Evolutionary conservation across 768 basidiomycete genomes (phyloP).

Genomic region (Inosperma sp.): DNA sequence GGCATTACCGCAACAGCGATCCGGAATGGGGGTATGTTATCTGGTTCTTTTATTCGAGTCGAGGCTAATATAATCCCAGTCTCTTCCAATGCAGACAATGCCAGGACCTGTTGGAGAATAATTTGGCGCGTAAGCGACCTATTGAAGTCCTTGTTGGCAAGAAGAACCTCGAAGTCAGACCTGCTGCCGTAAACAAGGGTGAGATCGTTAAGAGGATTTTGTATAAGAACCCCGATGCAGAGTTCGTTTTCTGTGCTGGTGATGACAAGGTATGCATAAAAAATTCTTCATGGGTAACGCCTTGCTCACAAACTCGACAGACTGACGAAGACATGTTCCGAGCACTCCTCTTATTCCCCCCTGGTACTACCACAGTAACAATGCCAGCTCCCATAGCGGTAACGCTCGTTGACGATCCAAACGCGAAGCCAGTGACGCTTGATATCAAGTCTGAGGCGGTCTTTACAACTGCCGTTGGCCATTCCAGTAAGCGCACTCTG

Average conservation of each 20-base stretch:
- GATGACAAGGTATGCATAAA: slow-evolving; percentile 94
- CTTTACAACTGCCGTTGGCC: slow-evolving; percentile 93
- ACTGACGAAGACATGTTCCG: slow-evolving; percentile 99
- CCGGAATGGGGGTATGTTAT: too few relatives aligned
- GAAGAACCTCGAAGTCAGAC: slow-evolving; percentile 97
- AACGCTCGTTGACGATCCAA: slow-evolving; percentile 45
- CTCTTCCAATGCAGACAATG: slow-evolving; percentile 95
- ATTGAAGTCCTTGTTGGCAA: slow-evolving; percentile 98
- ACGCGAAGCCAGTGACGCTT: slow-evolving; percentile 51
- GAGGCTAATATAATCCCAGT: slow-evolving; percentile 33
- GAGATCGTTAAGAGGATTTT: slow-evolving; percentile 95
- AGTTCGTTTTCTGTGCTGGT: slow-evolving; percentile 96
- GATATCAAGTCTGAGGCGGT: slow-evolving; percentile 62
- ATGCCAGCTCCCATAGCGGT: slow-evolving; percentile 59
- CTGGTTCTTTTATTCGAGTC: slow-evolving; percentile 7
- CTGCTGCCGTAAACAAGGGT: slow-evolving; percentile 95
- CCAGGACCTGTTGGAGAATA: slow-evolving; percentile 92
- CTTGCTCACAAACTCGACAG: slow-evolving; percentile 31
- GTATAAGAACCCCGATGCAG: slow-evolving; percentile 89
- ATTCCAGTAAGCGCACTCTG: slow-evolving; percentile 81
- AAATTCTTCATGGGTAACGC: background rate
- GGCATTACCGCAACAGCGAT: too few relatives aligned
- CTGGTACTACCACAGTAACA: slow-evolving; percentile 38
- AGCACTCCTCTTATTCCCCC: slow-evolving; percentile 61
- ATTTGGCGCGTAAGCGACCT: slow-evolving; percentile 84